phyloP scores from a whole-genome alignment of 176 grass and related monocot genomes.

The Carex scoparia region DNA sequence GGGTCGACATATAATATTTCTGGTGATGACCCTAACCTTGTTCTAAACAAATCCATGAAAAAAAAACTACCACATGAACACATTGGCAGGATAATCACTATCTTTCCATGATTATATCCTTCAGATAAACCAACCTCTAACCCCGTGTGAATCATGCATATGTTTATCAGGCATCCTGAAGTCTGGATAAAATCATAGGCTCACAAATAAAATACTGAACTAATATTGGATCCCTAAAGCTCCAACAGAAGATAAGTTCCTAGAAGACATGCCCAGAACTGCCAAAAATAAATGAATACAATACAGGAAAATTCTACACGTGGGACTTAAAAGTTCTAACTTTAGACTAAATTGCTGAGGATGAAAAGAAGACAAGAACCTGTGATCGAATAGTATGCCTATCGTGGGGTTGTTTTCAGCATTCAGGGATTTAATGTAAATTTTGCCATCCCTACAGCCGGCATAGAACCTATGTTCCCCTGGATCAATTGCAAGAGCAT shows the following conservation, averaged over 20 bases:
- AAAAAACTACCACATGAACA: background rate
- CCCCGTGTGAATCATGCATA: background rate
- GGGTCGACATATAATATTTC: background rate
- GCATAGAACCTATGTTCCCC: conserved; percentile 83
- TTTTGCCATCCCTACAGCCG: conserved; percentile 84
- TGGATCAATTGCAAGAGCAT: conserved; percentile 54
- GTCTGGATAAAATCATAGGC: background rate
- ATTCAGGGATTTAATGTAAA: conserved; percentile 77
- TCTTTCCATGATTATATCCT: background rate
- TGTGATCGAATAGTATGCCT: conserved; percentile 60
- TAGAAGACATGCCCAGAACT: background rate
- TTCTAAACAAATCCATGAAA: background rate
- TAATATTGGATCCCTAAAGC: background rate
- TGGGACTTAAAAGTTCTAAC: background rate
- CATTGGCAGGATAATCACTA: background rate
- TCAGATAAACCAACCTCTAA: background rate
- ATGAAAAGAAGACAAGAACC: conserved; percentile 29
- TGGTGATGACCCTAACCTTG: background rate
- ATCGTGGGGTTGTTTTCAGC: conserved; percentile 52
- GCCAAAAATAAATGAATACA: background rate
- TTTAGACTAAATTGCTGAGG: background rate
- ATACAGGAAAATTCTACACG: background rate
- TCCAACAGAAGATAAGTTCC: background rate
- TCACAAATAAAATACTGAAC: background rate
- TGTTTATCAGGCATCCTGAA: background rate